Base-by-base conservation (phyloP, 176 grass and related monocot genomes). In the Aegilops longissima region DNA sequence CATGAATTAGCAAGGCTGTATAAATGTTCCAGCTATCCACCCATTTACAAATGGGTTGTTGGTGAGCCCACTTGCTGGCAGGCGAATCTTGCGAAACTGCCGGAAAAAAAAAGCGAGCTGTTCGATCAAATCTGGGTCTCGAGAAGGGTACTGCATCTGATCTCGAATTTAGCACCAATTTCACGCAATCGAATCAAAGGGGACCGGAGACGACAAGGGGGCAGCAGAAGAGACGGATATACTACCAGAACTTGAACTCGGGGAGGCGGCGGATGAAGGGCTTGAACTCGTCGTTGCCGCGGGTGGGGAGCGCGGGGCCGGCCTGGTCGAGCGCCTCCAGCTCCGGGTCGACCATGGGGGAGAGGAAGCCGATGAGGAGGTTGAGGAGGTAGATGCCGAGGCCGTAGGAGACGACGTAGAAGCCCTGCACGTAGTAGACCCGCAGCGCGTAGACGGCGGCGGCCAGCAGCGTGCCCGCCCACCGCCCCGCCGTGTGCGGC, bases 181-280 rank as follows among this genome's bases (percentile, higher is more conserved):
- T 4, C n/a, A 1, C 18, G 49, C n/a, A 30, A 78, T 29, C 14
- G 11, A 27, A 86, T 17, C 13, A 47, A 74, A 49, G n/a, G 71
- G 71, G 40, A 0, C 6, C 0, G 71, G 40, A 24, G 71, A 25
- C 2, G 14, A 4, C 12, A 59, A 20, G 2, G 70, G 4, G 24
- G 23, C 21, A 44, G 70, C 39, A 8, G 0, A 0, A 7, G 69
- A 24, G 70, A 13, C 1, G 21, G 21, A 9, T 3, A 64, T 94
- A 98, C 96, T 94, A 98, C 96, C 96, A 98, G 84, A 98, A 98
- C 80, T 96, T 96, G 87, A 98, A 98, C 92, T 96, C 96, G 2
- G 97, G 97, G 45, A 98, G 92, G 33, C 97, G 91, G 34, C 97
- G 91, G 68, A 98, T 77, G 78, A 98, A 98, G 13, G 97, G 97